Conservation (phyloP, 2,329 filamentous ascomycete species). For the Thelonectria olida region DNA sequence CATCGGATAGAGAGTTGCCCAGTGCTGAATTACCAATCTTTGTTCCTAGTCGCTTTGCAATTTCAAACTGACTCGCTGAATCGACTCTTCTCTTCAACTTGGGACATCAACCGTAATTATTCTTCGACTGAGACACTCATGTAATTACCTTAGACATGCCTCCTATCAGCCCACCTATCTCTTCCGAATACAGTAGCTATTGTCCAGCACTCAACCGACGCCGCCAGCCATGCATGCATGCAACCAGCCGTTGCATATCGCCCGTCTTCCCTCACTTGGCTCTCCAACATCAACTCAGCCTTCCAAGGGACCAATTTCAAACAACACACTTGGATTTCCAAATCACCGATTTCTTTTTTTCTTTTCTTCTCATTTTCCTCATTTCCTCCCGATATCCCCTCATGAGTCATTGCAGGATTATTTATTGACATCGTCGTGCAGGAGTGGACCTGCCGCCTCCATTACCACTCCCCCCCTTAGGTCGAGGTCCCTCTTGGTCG, state of each 20-base stretch:
- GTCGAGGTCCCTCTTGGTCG: neutral
- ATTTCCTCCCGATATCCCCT: neutral
- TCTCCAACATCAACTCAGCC: neutral
- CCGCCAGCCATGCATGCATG: neutral
- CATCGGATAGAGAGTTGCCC: no score
- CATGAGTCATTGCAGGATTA: neutral
- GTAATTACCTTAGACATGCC: no score
- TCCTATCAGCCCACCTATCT: no score
- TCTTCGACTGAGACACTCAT: no score
- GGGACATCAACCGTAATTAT: no score
- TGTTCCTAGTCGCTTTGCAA: neutral
- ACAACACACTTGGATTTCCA: neutral
- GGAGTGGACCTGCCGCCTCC: neutral
- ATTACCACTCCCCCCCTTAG: neutral
- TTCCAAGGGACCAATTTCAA: neutral
- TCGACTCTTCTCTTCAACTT: no score
- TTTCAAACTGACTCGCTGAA: no score
- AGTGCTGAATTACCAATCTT: no score
- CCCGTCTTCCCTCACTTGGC: neutral
- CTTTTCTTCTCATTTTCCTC: neutral
- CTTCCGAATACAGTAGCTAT: no score
- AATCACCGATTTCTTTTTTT: neutral
- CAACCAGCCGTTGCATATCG: neutral
- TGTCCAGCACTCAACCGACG: no score
- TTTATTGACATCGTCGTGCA: neutral